These are phyloP conservation scores for Laetiporus sulphureus DNA, from an alignment of 1,284 basidiomycete species.

Conservation along the genomic window DNA sequence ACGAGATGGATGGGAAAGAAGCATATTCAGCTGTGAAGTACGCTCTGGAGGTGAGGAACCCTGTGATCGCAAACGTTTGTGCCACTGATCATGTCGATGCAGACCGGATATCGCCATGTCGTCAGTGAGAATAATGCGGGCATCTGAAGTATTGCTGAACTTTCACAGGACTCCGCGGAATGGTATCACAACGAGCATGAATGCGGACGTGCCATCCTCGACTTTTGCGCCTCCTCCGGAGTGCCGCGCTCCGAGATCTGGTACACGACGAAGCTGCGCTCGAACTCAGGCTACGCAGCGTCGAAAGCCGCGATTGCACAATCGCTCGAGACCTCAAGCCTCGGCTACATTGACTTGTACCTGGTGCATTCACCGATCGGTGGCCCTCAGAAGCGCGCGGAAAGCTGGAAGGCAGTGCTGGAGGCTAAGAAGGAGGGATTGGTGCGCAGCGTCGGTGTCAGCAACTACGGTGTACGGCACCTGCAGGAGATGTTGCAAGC, in stretches of 20 bases:
- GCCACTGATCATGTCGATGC: conserved; percentile 4
- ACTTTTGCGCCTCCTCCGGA: conserved; percentile 41
- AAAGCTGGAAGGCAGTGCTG: conserved; percentile 51
- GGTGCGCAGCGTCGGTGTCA: conserved; percentile 62
- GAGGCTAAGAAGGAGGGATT: conserved; percentile 55
- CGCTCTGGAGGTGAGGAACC: conserved; percentile 56
- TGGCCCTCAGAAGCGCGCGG: conserved; percentile 41
- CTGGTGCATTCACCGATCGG: conserved; percentile 62
- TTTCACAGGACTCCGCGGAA: conserved; percentile 42
- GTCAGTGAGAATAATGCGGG: too few relatives aligned
- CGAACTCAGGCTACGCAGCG: conserved; percentile 46
- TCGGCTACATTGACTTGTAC: conserved; percentile 63
- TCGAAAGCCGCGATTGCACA: conserved; percentile 44
- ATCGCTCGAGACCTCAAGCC: conserved; percentile 46
- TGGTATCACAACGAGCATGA: conserved; percentile 71
- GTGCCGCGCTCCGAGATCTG: conserved; percentile 53
- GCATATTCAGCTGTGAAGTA: conserved; percentile 51
- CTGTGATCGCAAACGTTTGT: too few relatives aligned
- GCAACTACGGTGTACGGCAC: conserved; percentile 64
- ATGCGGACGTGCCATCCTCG: conserved; percentile 52
- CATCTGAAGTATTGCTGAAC: conserved; percentile 4
- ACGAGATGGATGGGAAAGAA: conserved; percentile 55
- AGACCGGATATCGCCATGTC: conserved; percentile 64
- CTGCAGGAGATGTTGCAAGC: conserved; percentile 52
- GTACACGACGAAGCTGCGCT: conserved; percentile 64